Percentiles rank a stretch among this genome's conserved stretches.
These are phyloP conservation scores for Didymella segeticola DNA, from an alignment of 2,329 filamentous ascomycete genomes.

Conservation along the genomic window DNA sequence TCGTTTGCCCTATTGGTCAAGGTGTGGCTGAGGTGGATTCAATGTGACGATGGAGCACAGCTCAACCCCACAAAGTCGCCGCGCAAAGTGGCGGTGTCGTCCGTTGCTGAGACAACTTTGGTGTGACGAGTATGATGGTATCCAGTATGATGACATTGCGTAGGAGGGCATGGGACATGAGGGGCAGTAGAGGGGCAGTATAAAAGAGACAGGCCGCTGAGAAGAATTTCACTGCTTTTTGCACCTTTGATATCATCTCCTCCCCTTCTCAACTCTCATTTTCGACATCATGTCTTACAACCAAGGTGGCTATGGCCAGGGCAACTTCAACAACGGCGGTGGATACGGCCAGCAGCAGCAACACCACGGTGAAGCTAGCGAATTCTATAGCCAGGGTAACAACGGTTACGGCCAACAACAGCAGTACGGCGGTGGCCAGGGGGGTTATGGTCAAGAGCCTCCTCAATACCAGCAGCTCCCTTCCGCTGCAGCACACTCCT, in stretches of 20 bases:
- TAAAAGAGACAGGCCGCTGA: constrained; percentile 2
- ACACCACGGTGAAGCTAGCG: constrained; percentile 17
- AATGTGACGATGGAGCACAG: constrained; percentile 8
- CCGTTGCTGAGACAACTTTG: constrained; percentile 19
- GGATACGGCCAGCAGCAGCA: constrained; percentile 20
- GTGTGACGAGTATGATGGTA: constrained; percentile 12
- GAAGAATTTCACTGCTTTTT: not conserved
- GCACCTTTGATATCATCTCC: not conserved
- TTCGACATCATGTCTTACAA: constrained; percentile 13
- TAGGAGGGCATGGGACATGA: constrained; percentile 7
- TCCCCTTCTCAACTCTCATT: not conserved
- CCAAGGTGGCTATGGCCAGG: constrained; percentile 9
- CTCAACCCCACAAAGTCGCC: constrained; percentile 15
- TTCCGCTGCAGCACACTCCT: constrained; percentile 28
- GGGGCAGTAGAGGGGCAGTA: no score
- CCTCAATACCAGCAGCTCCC: constrained; percentile 34
- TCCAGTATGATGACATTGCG: constrained; percentile 7
- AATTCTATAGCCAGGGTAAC: constrained; percentile 22
- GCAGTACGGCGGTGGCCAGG: constrained; percentile 15
- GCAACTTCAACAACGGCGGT: constrained; percentile 18
- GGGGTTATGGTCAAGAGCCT: constrained; percentile 26
- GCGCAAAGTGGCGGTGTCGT: constrained; percentile 19
- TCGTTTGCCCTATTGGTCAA: constrained; percentile 10
- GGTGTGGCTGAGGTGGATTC: constrained; percentile 19
- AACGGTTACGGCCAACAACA: constrained; percentile 25